Conservation (phyloP, 2,329 filamentous ascomycete species). For the Aureobasidium sp. region DNA sequence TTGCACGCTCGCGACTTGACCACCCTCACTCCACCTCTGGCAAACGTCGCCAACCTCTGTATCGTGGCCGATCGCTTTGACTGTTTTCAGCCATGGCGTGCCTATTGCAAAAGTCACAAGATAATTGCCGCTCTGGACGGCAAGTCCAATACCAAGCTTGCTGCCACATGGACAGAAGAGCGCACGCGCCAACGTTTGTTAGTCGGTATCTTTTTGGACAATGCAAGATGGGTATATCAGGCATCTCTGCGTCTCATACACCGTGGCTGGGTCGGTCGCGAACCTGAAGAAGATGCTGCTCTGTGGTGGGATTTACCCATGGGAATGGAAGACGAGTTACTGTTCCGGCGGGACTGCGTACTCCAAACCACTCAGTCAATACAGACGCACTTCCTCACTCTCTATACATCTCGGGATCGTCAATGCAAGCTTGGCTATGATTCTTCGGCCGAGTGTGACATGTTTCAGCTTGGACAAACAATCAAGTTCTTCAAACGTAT, state of each 20-base stretch:
- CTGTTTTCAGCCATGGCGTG: conserved; percentile 50
- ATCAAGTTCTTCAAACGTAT: conserved; percentile 61
- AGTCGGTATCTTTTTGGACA: conserved; percentile 58
- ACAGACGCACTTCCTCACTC: conserved; percentile 57
- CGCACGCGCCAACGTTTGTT: conserved; percentile 62
- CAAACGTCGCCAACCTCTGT: conserved; percentile 60
- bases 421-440: conserved; percentile 73
- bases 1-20: conserved; percentile 52
- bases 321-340: conserved; percentile 63
- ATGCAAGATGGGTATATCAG: conserved; percentile 52
- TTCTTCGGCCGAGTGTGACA: conserved; percentile 64
- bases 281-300: conserved; percentile 35
- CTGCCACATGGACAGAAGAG: conserved; percentile 48
- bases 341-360: conserved; percentile 58
- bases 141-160: conserved; percentile 36
- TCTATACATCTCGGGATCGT: conserved; percentile 60
- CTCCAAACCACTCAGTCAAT: conserved; percentile 64
- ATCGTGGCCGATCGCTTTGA: conserved; percentile 69
- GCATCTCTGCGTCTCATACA: conserved; percentile 61
- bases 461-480: conserved; percentile 72
- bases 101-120: conserved; percentile 45
- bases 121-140: conserved; percentile 36
- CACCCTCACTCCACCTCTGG: conserved; percentile 41
- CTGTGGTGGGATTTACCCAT: conserved; percentile 69
- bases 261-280: conserved; percentile 55